Base-by-base conservation (phyloP, 495 filamentous ascomycete species). In the Penicillium fimorum region DNA sequence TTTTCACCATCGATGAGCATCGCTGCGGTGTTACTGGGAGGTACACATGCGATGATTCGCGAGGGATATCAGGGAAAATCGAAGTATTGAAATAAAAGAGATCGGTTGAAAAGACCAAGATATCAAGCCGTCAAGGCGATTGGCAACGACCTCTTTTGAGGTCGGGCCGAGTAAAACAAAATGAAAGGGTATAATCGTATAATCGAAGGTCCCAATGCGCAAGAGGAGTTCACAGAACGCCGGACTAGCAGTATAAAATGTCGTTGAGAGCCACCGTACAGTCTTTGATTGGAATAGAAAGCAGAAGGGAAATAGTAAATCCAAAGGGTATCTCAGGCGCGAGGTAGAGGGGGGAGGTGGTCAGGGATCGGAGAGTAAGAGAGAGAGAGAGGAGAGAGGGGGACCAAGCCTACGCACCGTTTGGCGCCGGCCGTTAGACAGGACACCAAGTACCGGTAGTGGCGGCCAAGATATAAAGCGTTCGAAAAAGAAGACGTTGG, bases 1-100 rank as follows among this genome's bases (percentile, higher is more conserved):
- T 93, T 93, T 79, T 93, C 89, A 72, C 89, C 89, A 75, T 91
- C 82, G 70, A 92, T 91, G 70, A 93, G 77, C 89, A 93, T 93
- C 62, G 69, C 67, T 65, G 64, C 61, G 70, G 52, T 54, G 69
- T 70, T 76, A 74, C 72, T 77, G 67, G 58, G 63, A 61, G 52
- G 66, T 55, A 71, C 62, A 73, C 70, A 76, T 79, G 75, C 72
- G 76, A 78, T 68, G 70, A 74, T 65, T 70, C 70, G 69, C 74
- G 68, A 65, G 58, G 49, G 27, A 68, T 47, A 63, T 52, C 22
- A 29, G 42, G 48, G 48, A 56, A 50, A 59, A 58, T 49, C 53
- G 30, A 62, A 47, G 57, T 55, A 40, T 60, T 59, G 60, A 49
- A 64, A 62, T 51, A 62, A 40, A 45, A 64, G 56, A 65, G 53